Evolutionary conservation across 352 stramenopile genomes (phyloP).

Genomic region (Achlya hypogyna): DNA sequence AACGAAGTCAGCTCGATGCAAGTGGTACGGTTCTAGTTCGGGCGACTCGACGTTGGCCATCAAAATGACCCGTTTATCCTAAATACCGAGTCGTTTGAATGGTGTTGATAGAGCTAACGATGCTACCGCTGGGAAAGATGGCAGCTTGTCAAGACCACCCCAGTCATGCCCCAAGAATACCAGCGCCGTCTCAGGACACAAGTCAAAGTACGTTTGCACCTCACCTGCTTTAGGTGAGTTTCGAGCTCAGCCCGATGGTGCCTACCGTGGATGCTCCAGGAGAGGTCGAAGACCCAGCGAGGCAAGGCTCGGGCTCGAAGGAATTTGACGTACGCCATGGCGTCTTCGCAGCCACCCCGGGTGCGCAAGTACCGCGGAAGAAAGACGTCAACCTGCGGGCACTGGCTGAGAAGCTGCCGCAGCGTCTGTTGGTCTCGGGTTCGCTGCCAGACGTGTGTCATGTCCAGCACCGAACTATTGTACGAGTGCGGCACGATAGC

Average conservation of each 20-base stretch:
- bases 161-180: slow-evolving; percentile 55
- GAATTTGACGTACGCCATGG: slow-evolving; percentile 42
- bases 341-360: slow-evolving; percentile 60
- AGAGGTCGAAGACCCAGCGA: slow-evolving; percentile 33
- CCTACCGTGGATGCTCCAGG: slow-evolving; percentile 31
- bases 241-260: not conserved
- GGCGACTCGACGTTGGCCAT: slow-evolving; percentile 41
- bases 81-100: too few species aligned
- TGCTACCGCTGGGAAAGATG: slow-evolving; percentile 22
- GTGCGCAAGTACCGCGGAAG: slow-evolving; percentile 32
- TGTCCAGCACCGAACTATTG: not conserved
- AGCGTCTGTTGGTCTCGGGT: not conserved
- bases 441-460: not conserved
- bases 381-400: slow-evolving; percentile 53
- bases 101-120: too few species aligned
- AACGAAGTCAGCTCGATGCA: slow-evolving; percentile 38
- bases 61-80: slow-evolving; percentile 25
- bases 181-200: slow-evolving; percentile 38
- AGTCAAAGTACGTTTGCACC: slow-evolving; percentile 36
- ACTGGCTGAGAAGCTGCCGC: slow-evolving; percentile 8
- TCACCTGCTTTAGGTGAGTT: not conserved
- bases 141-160: slow-evolving; percentile 19
- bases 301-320: slow-evolving; percentile 31
- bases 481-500: not conserved
- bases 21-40: slow-evolving; percentile 33